A percentile compares a stretch with the other conserved stretches of the same genome.
phyloP scores from a whole-genome alignment of 257 asterid genomes.

The Plantago elongata region DNA sequence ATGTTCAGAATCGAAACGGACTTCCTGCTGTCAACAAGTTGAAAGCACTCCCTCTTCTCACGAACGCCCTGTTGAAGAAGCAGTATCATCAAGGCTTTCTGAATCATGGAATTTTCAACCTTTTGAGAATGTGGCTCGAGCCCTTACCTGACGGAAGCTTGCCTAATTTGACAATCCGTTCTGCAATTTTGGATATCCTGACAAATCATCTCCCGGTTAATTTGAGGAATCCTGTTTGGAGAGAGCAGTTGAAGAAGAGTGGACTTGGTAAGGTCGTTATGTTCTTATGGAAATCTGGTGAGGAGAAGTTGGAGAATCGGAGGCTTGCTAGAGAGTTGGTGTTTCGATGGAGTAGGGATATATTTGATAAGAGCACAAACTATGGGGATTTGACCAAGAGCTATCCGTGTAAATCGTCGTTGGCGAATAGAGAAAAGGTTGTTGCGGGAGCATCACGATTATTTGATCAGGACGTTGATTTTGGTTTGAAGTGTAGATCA shows the following conservation, averaged over 20 bases:
- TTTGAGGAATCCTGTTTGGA: slow-evolving; percentile 65
- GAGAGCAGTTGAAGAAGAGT: slow-evolving; percentile 79
- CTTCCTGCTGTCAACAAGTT: slow-evolving; percentile 85
- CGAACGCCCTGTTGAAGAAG: slow-evolving; percentile 85
- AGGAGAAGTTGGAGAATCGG: slow-evolving; percentile 79
- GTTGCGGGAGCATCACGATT: too few species aligned
- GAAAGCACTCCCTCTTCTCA: slow-evolving; percentile 76
- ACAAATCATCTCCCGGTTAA: slow-evolving; percentile 89
- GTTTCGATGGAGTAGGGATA: slow-evolving; percentile 94
- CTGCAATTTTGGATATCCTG: slow-evolving; percentile 71
- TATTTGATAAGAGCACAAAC: slow-evolving; percentile 82
- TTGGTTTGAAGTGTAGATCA: slow-evolving; percentile 28
- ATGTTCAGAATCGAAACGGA: slow-evolving; percentile 62
- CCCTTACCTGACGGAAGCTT: slow-evolving; percentile 97
- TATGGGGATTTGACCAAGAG: slow-evolving; percentile 89
- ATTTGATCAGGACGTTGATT: too few species aligned
- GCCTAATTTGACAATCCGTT: slow-evolving; percentile 79
- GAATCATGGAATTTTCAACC: slow-evolving; percentile 80
- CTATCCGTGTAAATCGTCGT: slow-evolving; percentile 32
- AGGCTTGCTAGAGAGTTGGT: slow-evolving; percentile 91
- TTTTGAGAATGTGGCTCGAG: slow-evolving; percentile 86
- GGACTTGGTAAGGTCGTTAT: slow-evolving; percentile 94
- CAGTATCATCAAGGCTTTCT: slow-evolving; percentile 90
- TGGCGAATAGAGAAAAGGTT: too few species aligned
- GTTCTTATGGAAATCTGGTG: slow-evolving; percentile 90